Evolutionary conservation across 192 early-diverging fungal genomes (phyloP).

Genomic region (Backusella morwellensis): DNA sequence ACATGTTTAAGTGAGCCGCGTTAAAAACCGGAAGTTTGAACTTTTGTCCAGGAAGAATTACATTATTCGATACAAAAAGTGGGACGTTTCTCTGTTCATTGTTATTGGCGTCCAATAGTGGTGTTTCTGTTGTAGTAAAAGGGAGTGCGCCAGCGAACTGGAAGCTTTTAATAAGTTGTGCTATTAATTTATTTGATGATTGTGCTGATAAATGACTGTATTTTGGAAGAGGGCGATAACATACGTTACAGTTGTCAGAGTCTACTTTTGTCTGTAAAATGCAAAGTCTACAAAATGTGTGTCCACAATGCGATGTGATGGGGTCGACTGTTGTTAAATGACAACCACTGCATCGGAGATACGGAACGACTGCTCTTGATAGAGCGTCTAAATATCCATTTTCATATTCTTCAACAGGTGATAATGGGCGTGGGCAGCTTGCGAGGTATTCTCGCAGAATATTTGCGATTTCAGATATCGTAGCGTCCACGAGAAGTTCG

Average conservation of each 20-base stretch:
- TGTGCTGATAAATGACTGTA: conserved; percentile 10
- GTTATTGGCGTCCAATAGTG: neutral
- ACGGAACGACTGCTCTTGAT: neutral
- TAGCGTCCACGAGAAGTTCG: conserved; percentile 1
- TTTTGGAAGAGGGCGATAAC: conserved; percentile 21
- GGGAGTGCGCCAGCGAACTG: conserved; percentile 2
- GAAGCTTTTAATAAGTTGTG: neutral
- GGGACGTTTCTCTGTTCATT: neutral
- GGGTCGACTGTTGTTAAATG: neutral
- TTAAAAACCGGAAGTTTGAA: conserved; percentile 10
- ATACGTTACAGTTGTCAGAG: conserved; percentile 11
- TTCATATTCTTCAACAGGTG: neutral
- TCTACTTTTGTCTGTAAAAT: conserved; percentile 10
- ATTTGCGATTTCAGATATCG: neutral
- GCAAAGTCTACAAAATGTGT: conserved; percentile 24
- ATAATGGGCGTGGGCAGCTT: conserved; percentile 5
- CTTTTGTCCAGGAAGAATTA: conserved; percentile 14
- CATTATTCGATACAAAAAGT: conserved; percentile 6
- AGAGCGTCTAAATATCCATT: neutral
- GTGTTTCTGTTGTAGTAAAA: neutral
- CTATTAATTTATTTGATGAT: conserved; percentile 7
- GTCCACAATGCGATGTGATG: conserved; percentile 16
- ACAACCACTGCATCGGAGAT: conserved; percentile 5
- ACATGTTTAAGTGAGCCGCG: neutral
- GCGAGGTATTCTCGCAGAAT: neutral